These are phyloP conservation scores for Apiotrichum mycotoxinovorans DNA, from an alignment of 1,284 basidiomycete species.

Conservation along the genomic window DNA sequence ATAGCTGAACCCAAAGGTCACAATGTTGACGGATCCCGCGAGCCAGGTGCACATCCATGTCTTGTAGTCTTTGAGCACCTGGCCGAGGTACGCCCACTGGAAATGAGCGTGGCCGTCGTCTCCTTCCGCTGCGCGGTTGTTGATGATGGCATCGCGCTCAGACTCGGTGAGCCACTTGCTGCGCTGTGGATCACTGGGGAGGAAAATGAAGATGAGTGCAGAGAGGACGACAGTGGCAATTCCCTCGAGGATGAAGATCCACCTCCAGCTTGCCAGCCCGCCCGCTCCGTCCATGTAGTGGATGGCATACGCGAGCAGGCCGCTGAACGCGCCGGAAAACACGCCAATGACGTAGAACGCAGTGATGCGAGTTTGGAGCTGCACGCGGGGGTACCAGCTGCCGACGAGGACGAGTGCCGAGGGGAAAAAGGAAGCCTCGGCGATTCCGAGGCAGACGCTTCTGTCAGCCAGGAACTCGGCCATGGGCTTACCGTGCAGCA, in stretches of 20 bases:
- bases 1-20: slow-evolving; percentile 23
- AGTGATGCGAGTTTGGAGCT: slow-evolving; percentile 52
- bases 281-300: slow-evolving; percentile 33
- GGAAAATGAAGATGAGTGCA: slow-evolving; percentile 16
- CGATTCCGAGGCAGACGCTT: slow-evolving; percentile 10
- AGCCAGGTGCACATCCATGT: slow-evolving; percentile 19
- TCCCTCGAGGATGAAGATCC: slow-evolving; percentile 34
- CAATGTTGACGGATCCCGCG: slow-evolving; percentile 15
- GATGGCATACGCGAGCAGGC: slow-evolving; percentile 39
- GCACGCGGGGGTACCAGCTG: slow-evolving; percentile 53
- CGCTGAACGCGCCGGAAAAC: slow-evolving; percentile 32
- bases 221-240: slow-evolving; percentile 22
- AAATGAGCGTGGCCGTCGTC: slow-evolving; percentile 17
- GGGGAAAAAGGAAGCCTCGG: slow-evolving; percentile 34
- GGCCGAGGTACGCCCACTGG: slow-evolving; percentile 13
- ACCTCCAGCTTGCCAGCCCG: slow-evolving; percentile 53
- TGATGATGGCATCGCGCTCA: slow-evolving; percentile 18
- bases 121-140: slow-evolving; percentile 9
- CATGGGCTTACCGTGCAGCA: neutral
- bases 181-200: slow-evolving; percentile 20
- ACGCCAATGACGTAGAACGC: slow-evolving; percentile 55
- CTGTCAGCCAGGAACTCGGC: neutral
- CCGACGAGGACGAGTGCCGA: slow-evolving; percentile 18
- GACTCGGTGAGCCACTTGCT: slow-evolving; percentile 19
- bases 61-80: slow-evolving; percentile 18